Percentiles rank a stretch among this genome's conserved stretches.
Conservation (phyloP, 768 basidiomycete genomes). For the Pulveroboletus sp. region DNA sequence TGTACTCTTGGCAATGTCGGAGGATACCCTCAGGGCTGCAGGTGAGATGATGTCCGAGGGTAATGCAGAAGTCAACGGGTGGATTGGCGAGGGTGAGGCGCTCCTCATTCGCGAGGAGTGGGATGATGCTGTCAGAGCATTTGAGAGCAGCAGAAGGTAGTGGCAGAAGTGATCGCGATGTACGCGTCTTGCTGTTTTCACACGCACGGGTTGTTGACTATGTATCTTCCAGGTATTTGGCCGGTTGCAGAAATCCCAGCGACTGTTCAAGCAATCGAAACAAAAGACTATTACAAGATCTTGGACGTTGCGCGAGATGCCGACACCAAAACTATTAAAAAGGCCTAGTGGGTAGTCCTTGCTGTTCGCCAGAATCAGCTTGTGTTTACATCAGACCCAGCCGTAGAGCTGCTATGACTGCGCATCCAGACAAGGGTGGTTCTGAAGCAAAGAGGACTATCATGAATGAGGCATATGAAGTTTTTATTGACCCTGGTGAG, state of each 20-base stretch:
- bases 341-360: slow-evolving; percentile 55
- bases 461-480: slow-evolving; percentile 96
- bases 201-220: background rate
- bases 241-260: slow-evolving; percentile 77
- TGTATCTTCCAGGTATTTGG: slow-evolving; percentile 51
- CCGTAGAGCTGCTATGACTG: slow-evolving; percentile 72
- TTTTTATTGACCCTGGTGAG: slow-evolving; percentile 70
- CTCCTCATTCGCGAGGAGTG: slow-evolving; percentile 72
- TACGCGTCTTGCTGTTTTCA: slow-evolving; percentile 31
- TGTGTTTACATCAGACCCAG: slow-evolving; percentile 33
- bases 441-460: slow-evolving; percentile 90
- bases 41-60: slow-evolving; percentile 41
- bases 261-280: slow-evolving; percentile 80
- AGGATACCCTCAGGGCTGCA: slow-evolving; percentile 26
- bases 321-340: slow-evolving; percentile 87
- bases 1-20: slow-evolving; percentile 54
- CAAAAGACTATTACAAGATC: slow-evolving; percentile 96
- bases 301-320: slow-evolving; percentile 85
- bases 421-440: slow-evolving; percentile 96
- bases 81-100: slow-evolving; percentile 70
- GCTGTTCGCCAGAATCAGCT: background rate
- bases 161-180: slow-evolving; percentile 72
- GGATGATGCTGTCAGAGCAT: slow-evolving; percentile 76
- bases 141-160: slow-evolving; percentile 82
- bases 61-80: slow-evolving; percentile 66